Evolutionary conservation across 1,284 basidiomycete species (phyloP).

Genomic region (Athelia sp.): DNA sequence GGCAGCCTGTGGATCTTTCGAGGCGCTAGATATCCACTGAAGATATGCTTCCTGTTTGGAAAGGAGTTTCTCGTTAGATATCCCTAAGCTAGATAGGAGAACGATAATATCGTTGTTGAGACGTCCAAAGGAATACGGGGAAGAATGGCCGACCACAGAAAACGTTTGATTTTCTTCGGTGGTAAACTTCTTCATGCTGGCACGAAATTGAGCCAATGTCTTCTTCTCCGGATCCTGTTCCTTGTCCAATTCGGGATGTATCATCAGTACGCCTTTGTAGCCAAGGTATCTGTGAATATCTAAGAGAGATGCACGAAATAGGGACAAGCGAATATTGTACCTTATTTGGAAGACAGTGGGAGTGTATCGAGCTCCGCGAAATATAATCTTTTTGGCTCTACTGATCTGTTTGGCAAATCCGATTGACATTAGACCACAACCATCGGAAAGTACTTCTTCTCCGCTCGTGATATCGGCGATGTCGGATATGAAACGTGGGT

Average conservation of each 20-base stretch:
- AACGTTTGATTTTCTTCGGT: slow-evolving; percentile 51
- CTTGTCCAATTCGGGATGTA: slow-evolving; percentile 49
- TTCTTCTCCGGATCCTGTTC: slow-evolving; percentile 26
- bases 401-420: slow-evolving; percentile 46
- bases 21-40: slow-evolving; percentile 46
- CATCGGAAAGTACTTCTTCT: slow-evolving; percentile 61
- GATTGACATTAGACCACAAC: slow-evolving; percentile 58
- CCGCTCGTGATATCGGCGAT: slow-evolving; percentile 53
- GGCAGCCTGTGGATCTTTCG: slow-evolving; percentile 38
- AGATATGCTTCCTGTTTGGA: slow-evolving; percentile 55
- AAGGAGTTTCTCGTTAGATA: slow-evolving; percentile 47
- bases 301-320: background rate
- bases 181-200: slow-evolving; percentile 64
- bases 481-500: slow-evolving; percentile 43
- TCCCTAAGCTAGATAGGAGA: slow-evolving; percentile 55
- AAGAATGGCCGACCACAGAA: slow-evolving; percentile 59
- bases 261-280: slow-evolving; percentile 63
- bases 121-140: slow-evolving; percentile 55
- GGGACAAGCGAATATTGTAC: slow-evolving; percentile 22
- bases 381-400: slow-evolving; percentile 47
- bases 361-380: slow-evolving; percentile 49
- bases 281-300: slow-evolving; percentile 43
- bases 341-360: slow-evolving; percentile 60
- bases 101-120: slow-evolving; percentile 66
- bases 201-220: slow-evolving; percentile 47